phyloP scores from a whole-genome alignment of 768 basidiomycete species.

The Naganishia randhawae region DNA sequence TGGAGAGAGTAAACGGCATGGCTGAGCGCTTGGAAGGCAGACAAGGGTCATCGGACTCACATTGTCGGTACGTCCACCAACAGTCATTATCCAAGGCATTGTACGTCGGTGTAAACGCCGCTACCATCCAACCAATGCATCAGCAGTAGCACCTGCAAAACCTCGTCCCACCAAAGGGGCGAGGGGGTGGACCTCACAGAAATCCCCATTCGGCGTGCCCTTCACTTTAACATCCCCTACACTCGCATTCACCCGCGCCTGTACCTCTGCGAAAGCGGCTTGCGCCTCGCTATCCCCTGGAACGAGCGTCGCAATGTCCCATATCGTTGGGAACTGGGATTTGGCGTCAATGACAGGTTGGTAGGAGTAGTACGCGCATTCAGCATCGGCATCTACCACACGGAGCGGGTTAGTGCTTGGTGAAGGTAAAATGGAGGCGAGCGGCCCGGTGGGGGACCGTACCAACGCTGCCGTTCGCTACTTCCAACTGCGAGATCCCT shows the following conservation, averaged over 20 bases:
- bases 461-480: slow-evolving; percentile 7
- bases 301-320: slow-evolving; percentile 45
- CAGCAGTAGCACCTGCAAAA: background rate
- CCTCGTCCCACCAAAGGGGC: no score
- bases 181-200: no score
- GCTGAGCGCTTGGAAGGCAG: background rate
- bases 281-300: slow-evolving; percentile 44
- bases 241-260: slow-evolving; percentile 39
- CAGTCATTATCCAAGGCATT: slow-evolving; percentile 48
- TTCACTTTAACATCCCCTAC: slow-evolving; percentile 44
- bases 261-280: slow-evolving; percentile 42
- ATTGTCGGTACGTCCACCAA: slow-evolving; percentile 49
- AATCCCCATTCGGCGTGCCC: slow-evolving; percentile 47
- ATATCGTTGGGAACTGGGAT: slow-evolving; percentile 42
- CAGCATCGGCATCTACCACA: slow-evolving; percentile 33
- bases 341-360: slow-evolving; percentile 33
- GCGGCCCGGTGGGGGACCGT: background rate
- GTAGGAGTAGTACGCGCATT: slow-evolving; percentile 49
- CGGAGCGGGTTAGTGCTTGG: background rate
- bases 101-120: slow-evolving; percentile 36
- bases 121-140: slow-evolving; percentile 27
- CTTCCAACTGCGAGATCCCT: background rate
- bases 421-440: background rate
- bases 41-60: background rate
- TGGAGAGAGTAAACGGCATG: slow-evolving; percentile 15